These are phyloP conservation scores for Glomus cerebriforme DNA, from an alignment of 192 early-diverging fungal species.

Conservation along the genomic window DNA sequence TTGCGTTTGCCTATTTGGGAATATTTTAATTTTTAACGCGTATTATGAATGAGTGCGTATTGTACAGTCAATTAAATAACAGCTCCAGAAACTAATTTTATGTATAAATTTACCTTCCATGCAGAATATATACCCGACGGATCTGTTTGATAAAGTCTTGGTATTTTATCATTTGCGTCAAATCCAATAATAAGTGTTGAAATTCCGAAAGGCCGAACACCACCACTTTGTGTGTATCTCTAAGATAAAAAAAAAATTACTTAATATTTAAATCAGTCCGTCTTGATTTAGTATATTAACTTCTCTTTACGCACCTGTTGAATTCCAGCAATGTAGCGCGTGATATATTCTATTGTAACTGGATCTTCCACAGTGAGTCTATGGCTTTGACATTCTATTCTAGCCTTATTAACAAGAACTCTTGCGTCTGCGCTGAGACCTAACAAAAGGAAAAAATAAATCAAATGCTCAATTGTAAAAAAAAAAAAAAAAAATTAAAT, in stretches of 20 bases:
- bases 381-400: conserved; percentile 97
- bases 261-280: too few relatives aligned
- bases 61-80: too few relatives aligned
- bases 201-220: conserved; percentile 98
- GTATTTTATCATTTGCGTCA: conserved; percentile 79
- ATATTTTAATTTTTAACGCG: background rate
- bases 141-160: conserved; percentile 96
- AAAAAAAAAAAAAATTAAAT: too few relatives aligned
- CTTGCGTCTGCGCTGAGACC: conserved; percentile 96
- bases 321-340: conserved; percentile 92
- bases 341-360: conserved; percentile 96
- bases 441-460: conserved; percentile 18
- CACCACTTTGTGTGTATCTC: conserved; percentile 99
- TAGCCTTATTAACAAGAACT: conserved; percentile 93
- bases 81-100: too few relatives aligned
- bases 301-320: conserved; percentile 79
- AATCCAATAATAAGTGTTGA: conserved; percentile 96
- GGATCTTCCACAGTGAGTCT: conserved; percentile 96
- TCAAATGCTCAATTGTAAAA: background rate
- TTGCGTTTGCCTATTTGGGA: conserved; percentile 82
- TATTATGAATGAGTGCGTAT: background rate
- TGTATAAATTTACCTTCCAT: conserved; percentile 83
- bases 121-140: conserved; percentile 98
- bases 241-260: conserved; percentile 33
- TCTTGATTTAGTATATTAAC: background rate